phyloP scores from a whole-genome alignment of 2,329 filamentous ascomycete species.

The Hypoxylon sp. region DNA sequence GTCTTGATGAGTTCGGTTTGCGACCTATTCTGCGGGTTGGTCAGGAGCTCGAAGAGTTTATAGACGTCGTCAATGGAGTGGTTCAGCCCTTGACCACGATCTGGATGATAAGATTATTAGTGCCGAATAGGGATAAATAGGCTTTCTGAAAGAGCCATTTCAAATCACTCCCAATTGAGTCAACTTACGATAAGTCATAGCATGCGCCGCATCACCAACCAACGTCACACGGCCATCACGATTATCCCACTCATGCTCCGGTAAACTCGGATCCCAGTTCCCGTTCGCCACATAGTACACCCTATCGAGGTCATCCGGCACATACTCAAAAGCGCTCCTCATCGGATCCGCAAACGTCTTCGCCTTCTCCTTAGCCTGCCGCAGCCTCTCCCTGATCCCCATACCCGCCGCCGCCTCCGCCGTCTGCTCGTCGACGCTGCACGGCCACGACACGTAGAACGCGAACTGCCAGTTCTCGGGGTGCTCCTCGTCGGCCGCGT shows the following conservation, averaged over 20 bases:
- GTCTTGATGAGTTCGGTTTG: conserved; percentile 53
- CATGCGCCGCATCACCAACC: conserved; percentile 56
- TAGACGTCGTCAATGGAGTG: conserved; percentile 62
- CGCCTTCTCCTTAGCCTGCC: conserved; percentile 58
- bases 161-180: background rate
- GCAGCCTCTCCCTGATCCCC: conserved; percentile 57
- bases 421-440: conserved; percentile 58
- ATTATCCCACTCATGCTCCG: conserved; percentile 53
- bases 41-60: conserved; percentile 56
- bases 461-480: conserved; percentile 62
- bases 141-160: background rate
- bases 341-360: conserved; percentile 60
- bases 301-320: conserved; percentile 51
- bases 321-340: conserved; percentile 57
- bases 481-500: conserved; percentile 55
- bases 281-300: conserved; percentile 52
- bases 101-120: conserved; percentile 28
- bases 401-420: conserved; percentile 51
- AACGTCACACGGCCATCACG: conserved; percentile 52
- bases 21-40: conserved; percentile 23
- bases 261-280: conserved; percentile 54
- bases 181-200: conserved; percentile 55
- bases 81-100: conserved; percentile 65
- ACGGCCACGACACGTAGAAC: conserved; percentile 64
- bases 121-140: background rate